Conservation (phyloP, 495 filamentous ascomycete genomes). For the Penicillium pancosmium region DNA sequence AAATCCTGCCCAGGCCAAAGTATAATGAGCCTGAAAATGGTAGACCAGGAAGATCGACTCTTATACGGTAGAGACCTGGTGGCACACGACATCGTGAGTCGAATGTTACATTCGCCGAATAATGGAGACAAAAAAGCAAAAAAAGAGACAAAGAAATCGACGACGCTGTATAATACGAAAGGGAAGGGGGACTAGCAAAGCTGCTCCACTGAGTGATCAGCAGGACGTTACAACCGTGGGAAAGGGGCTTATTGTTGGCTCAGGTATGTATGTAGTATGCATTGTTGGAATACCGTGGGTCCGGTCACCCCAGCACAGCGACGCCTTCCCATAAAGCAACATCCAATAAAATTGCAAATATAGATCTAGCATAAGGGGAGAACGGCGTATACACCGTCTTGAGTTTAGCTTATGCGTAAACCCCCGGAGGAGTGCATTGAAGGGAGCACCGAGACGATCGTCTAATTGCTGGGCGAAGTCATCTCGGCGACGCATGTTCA, state of each 20-base stretch:
- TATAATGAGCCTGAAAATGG: conserved; percentile 22
- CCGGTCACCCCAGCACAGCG: conserved; percentile 21
- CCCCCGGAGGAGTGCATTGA: conserved; percentile 12
- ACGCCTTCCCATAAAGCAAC: conserved; percentile 18
- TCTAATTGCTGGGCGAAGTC: conserved; percentile 9
- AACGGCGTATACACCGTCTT: conserved; percentile 21
- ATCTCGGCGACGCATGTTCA: conserved; percentile 13
- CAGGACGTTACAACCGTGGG: conserved; percentile 12
- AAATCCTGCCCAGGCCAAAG: conserved; percentile 26
- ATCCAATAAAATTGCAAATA: conserved; percentile 16
- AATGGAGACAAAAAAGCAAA: conserved; percentile 1
- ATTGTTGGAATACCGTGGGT: conserved; percentile 11
- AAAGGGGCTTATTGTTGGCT: conserved; percentile 10
- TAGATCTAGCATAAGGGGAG: conserved; percentile 21
- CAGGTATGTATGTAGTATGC: conserved; percentile 9
- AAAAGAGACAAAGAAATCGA: neutral
- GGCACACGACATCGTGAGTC: conserved; percentile 21
- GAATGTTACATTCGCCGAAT: conserved; percentile 20
- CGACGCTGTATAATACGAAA: neutral
- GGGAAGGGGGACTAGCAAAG: neutral
- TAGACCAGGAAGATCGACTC: conserved; percentile 15
- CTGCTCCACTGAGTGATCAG: conserved; percentile 13
- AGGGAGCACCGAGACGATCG: conserved; percentile 3
- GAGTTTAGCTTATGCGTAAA: conserved; percentile 9
- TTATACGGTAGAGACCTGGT: conserved; percentile 24